These are phyloP conservation scores for Phellopilus nigrolimitatus DNA, from an alignment of 1,284 basidiomycete genomes.

Conservation along the genomic window DNA sequence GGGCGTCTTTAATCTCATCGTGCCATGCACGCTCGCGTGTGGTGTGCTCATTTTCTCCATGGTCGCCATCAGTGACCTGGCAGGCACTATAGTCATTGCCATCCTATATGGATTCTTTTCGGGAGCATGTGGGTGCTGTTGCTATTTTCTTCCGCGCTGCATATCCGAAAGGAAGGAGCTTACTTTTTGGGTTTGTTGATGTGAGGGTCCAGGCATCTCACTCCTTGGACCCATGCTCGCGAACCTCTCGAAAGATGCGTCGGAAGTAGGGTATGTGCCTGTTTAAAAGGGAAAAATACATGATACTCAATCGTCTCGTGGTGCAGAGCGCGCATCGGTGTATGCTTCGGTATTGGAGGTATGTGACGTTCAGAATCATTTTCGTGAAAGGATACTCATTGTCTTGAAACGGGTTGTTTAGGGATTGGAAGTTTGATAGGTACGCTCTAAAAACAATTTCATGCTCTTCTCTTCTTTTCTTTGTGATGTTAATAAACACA, in stretches of 20 bases:
- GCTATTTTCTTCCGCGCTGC: slow-evolving; percentile 22
- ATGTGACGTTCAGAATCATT: too few species aligned
- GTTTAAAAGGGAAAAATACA: too few species aligned
- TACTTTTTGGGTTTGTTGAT: slow-evolving; percentile 13
- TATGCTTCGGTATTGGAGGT: slow-evolving; percentile 16
- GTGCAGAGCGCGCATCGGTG: slow-evolving; percentile 11
- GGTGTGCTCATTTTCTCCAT: slow-evolving; percentile 37
- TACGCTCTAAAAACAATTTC: too few species aligned
- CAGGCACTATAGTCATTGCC: slow-evolving; percentile 40
- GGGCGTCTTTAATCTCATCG: too few species aligned
- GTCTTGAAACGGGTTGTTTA: too few species aligned
- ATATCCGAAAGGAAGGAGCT: background rate
- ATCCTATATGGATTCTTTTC: too few species aligned
- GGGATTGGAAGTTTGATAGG: too few species aligned
- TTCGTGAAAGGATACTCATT: too few species aligned
- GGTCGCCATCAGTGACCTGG: slow-evolving; percentile 32
- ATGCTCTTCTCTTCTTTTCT: too few species aligned
- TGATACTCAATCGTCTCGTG: background rate
- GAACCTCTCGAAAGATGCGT: slow-evolving; percentile 12
- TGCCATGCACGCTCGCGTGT: too few species aligned
- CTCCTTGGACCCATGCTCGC: too few species aligned
- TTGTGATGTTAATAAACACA: too few species aligned
- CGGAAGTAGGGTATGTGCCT: slow-evolving; percentile 13
- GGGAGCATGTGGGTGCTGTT: slow-evolving; percentile 50
- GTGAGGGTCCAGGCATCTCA: slow-evolving; percentile 10